Conservation (phyloP, 768 basidiomycete genomes). For the Mycena sanguinolenta region DNA sequence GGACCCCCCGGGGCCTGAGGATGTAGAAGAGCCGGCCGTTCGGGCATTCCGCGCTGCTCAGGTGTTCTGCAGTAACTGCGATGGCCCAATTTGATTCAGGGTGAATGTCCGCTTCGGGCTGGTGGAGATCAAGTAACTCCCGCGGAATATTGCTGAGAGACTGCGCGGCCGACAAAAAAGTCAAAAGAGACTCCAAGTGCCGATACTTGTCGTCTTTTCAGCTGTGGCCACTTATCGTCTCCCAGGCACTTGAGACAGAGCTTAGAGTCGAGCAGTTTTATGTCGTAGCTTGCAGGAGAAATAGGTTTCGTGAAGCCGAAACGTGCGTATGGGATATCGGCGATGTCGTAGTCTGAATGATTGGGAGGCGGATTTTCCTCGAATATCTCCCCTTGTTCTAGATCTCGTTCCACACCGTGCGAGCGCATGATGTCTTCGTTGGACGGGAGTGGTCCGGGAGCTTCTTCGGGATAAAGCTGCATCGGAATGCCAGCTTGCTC, state of each 20-base stretch:
- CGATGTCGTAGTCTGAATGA: not conserved
- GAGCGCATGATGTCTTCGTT: no score
- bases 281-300: not conserved
- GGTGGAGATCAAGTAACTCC: conserved; percentile 15
- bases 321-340: not conserved
- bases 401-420: not conserved
- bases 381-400: not conserved
- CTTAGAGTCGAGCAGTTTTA: not conserved
- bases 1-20: not conserved
- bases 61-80: not conserved
- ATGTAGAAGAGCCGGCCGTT: conserved; percentile 10
- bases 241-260: no score
- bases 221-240: not conserved
- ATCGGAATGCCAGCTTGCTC: no score
- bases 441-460: not conserved
- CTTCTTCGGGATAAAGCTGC: not conserved
- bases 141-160: not conserved
- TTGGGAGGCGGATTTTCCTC: not conserved
- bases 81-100: conserved; percentile 3
- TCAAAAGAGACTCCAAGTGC: not conserved
- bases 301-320: conserved; percentile 1
- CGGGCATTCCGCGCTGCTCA: not conserved
- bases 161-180: not conserved
- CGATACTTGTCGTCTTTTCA: not conserved
- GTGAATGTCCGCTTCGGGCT: not conserved